phyloP scores from a whole-genome alignment of 768 basidiomycete genomes.

The Pleurotus platypus region DNA sequence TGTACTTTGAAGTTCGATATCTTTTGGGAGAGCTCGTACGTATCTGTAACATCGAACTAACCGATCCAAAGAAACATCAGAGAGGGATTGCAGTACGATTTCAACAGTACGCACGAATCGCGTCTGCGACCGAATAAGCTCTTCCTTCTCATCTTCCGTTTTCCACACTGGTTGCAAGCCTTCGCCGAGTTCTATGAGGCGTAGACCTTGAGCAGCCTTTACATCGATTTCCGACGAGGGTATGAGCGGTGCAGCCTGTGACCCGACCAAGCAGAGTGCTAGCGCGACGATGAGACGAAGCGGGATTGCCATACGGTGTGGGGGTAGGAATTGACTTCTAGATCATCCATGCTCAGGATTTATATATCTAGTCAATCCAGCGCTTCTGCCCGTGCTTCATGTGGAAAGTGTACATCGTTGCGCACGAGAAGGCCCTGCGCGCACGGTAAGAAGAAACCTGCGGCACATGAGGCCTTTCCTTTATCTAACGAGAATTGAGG shows the following conservation, averaged over 20 bases:
- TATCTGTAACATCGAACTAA: slow-evolving; percentile 31
- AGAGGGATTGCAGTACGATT: background rate
- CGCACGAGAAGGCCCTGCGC: too few relatives aligned
- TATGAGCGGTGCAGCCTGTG: slow-evolving; percentile 5
- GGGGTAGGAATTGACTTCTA: background rate
- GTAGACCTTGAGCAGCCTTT: slow-evolving; percentile 26
- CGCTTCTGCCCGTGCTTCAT: too few relatives aligned
- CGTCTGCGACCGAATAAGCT: slow-evolving; percentile 18
- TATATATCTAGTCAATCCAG: too few relatives aligned
- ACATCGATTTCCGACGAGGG: background rate
- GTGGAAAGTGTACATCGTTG: too few relatives aligned
- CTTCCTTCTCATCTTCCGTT: slow-evolving; percentile 25
- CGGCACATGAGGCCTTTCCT: too few relatives aligned
- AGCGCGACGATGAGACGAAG: background rate
- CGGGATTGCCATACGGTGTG: background rate
- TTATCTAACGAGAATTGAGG: background rate
- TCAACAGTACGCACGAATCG: slow-evolving; percentile 20
- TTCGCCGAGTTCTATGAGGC: slow-evolving; percentile 24
- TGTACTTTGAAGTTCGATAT: background rate
- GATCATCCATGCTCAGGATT: too few relatives aligned
- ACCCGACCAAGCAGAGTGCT: background rate
- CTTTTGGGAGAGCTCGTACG: slow-evolving; percentile 19
- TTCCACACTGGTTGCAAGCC: slow-evolving; percentile 27
- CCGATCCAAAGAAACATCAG: background rate
- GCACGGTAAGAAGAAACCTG: too few relatives aligned